Evolutionary conservation across 805 yeast genomes (phyloP).

Genomic region (Lachancea lanzarotensis): DNA sequence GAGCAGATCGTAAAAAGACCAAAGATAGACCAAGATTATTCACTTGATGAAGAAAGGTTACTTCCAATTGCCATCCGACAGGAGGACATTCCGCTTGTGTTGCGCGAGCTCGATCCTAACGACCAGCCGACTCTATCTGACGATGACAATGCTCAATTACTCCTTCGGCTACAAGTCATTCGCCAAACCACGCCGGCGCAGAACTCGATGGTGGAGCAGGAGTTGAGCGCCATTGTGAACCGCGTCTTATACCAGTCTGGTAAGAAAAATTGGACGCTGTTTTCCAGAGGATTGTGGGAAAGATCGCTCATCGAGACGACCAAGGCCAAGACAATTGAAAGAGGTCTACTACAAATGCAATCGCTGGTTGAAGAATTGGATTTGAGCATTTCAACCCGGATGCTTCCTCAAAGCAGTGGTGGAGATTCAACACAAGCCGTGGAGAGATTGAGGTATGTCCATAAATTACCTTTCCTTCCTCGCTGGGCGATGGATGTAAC

Average conservation of each 20-base stretch:
- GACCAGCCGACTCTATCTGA: conserved; percentile 67
- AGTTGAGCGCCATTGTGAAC: conserved; percentile 65
- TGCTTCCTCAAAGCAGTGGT: conserved; percentile 40
- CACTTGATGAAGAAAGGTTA: conserved; percentile 38
- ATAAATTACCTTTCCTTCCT: conserved; percentile 70
- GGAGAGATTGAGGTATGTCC: conserved; percentile 61
- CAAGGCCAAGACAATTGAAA: conserved; percentile 79
- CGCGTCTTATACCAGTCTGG: conserved; percentile 54
- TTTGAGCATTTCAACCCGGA: conserved; percentile 50
- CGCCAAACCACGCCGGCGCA: conserved; percentile 67
- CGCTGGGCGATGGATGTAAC: conserved; percentile 78
- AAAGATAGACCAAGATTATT: conserved; percentile 35
- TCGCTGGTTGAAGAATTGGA: conserved; percentile 86
- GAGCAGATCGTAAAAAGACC: conserved; percentile 36
- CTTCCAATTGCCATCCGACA: conserved; percentile 58
- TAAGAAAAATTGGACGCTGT: conserved; percentile 56
- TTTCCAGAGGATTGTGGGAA: conserved; percentile 81
- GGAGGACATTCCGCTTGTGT: conserved; percentile 53
- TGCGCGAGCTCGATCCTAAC: conserved; percentile 66
- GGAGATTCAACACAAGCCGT: conserved; percentile 33
- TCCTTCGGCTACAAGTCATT: conserved; percentile 58
- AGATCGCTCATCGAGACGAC: conserved; percentile 77
- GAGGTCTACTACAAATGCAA: conserved; percentile 91
- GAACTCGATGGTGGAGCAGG: conserved; percentile 70
- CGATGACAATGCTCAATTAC: conserved; percentile 65